Conservation (phyloP, 306 rosid genomes). For the Inga leiocalycina region DNA sequence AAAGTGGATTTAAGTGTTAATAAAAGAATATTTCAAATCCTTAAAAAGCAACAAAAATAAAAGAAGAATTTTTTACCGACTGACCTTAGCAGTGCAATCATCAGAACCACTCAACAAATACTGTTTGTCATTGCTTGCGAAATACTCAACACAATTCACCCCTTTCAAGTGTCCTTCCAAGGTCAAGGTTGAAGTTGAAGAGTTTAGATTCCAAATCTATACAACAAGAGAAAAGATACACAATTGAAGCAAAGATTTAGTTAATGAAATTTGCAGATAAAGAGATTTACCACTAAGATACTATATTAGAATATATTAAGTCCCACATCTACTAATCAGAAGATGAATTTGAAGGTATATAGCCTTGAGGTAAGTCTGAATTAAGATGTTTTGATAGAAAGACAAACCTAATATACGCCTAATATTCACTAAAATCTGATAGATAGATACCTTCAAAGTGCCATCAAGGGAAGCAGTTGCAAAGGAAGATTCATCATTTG, state of each 20-base stretch:
- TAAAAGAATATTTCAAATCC: not conserved
- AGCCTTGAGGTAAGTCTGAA: too few species aligned
- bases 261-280: not conserved
- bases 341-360: too few species aligned
- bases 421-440: too few species aligned
- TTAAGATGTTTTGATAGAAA: not conserved
- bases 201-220: constrained; percentile 61
- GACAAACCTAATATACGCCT: too few species aligned
- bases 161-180: constrained; percentile 68
- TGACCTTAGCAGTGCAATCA: constrained; percentile 62
- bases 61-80: not conserved
- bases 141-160: constrained; percentile 57
- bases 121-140: constrained; percentile 37
- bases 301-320: too few species aligned
- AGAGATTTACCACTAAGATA: not conserved
- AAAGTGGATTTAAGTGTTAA: not conserved
- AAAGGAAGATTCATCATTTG: constrained; percentile 42
- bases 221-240: not conserved
- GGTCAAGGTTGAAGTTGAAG: constrained; percentile 49
- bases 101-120: constrained; percentile 72
- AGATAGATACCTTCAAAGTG: constrained; percentile 52
- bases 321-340: not conserved
- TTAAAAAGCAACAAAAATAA: not conserved
- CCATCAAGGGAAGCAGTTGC: constrained; percentile 66
- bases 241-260: not conserved